phyloP scores from a whole-genome alignment of 345 rosid genomes.

The Salix dunnii region DNA sequence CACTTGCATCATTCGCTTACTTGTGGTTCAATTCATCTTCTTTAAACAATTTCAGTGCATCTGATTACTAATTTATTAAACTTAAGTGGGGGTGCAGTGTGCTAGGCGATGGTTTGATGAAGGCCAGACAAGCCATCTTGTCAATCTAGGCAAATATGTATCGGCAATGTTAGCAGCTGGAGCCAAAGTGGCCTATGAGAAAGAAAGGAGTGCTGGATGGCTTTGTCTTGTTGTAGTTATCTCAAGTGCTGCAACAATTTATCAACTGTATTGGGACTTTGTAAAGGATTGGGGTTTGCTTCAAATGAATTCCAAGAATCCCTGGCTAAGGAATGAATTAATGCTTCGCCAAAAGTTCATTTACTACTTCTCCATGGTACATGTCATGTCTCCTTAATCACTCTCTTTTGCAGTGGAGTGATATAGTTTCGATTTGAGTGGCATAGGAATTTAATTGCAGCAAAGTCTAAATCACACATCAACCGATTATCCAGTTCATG shows the following conservation, averaged over 20 bases:
- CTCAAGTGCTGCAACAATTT: constrained; percentile 81
- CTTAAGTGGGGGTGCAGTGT: constrained; percentile 48
- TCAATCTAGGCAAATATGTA: constrained; percentile 88
- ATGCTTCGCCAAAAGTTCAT: constrained; percentile 79
- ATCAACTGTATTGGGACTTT: constrained; percentile 98
- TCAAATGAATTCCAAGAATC: constrained; percentile 74
- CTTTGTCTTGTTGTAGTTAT: constrained; percentile 64
- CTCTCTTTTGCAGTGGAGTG: neutral
- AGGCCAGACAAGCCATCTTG: constrained; percentile 65
- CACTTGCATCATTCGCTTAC: neutral
- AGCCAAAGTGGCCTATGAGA: constrained; percentile 85
- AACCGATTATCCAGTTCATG: neutral
- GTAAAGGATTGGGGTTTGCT: constrained; percentile 99
- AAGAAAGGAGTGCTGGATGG: constrained; percentile 58
- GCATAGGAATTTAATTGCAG: constrained; percentile 4
- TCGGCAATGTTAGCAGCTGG: constrained; percentile 98
- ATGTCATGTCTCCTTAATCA: neutral
- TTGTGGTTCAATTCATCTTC: neutral
- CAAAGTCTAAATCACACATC: neutral
- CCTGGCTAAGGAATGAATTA: constrained; percentile 97
- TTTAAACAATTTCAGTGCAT: neutral
- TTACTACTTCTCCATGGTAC: constrained; percentile 96
- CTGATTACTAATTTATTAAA: constrained; percentile 1
- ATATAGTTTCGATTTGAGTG: neutral
- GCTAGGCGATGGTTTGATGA: constrained; percentile 96